phyloP scores from a whole-genome alignment of 306 rosid genomes.

The Malus asiatica region DNA sequence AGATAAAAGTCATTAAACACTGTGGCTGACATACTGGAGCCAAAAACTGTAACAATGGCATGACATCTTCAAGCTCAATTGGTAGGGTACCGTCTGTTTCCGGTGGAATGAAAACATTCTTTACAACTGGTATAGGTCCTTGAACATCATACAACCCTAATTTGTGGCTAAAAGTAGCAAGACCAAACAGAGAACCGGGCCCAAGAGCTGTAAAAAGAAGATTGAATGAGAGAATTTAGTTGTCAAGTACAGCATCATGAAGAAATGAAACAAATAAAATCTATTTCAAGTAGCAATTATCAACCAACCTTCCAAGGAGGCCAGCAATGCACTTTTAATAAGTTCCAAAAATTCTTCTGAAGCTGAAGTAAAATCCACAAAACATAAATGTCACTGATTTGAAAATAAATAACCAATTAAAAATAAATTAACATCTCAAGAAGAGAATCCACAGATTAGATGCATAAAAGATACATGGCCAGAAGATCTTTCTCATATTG shows the following conservation, averaged over 20 bases:
- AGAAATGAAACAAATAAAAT: constrained; percentile 6
- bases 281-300: constrained; percentile 14
- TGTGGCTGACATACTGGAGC: constrained; percentile 74
- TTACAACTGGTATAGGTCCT: constrained; percentile 86
- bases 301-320: constrained; percentile 94
- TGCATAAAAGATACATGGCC: not conserved
- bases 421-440: not conserved
- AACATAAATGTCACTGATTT: not conserved
- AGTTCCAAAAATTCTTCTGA: constrained; percentile 96
- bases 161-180: constrained; percentile 96
- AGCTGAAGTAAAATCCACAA: constrained; percentile 52
- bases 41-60: constrained; percentile 91
- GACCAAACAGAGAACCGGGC: constrained; percentile 96
- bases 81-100: constrained; percentile 69
- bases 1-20: not conserved
- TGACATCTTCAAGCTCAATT: constrained; percentile 86
- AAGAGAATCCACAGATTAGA: not conserved
- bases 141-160: constrained; percentile 90
- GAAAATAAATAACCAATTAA: not conserved
- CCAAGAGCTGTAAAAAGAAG: constrained; percentile 57
- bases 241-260: constrained; percentile 11
- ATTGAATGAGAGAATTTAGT: constrained; percentile 3
- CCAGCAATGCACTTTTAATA: constrained; percentile 86
- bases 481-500: not conserved
- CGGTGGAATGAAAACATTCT: constrained; percentile 83